phyloP scores from a whole-genome alignment of 1,139 yeast species.

The Suhomyces chickasaworum region DNA sequence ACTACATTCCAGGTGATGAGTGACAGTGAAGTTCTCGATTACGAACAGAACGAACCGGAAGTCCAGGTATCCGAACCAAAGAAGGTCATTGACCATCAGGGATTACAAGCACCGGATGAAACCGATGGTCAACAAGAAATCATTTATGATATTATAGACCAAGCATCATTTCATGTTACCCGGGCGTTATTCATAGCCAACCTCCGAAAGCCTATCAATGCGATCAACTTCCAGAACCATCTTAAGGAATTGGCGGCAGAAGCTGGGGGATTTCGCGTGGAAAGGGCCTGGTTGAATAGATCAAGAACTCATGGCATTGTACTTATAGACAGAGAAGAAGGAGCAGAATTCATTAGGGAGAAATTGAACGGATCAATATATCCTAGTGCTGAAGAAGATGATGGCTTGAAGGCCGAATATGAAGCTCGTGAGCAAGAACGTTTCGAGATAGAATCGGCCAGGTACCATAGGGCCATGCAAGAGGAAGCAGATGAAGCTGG shows the following conservation, averaged over 20 bases:
- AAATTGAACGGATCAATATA: constrained; percentile 36
- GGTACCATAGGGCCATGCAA: constrained; percentile 21
- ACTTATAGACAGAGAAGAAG: constrained; percentile 39
- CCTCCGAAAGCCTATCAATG: constrained; percentile 41
- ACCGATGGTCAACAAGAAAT: constrained; percentile 34
- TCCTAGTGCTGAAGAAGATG: constrained; percentile 33
- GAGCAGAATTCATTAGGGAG: constrained; percentile 38
- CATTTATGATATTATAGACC: constrained; percentile 32
- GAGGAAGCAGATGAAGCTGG: constrained; percentile 13
- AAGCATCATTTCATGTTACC: constrained; percentile 38
- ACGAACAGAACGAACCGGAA: constrained; percentile 18
- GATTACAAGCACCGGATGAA: constrained; percentile 24
- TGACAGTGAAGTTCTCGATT: constrained; percentile 22
- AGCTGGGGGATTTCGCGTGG: constrained; percentile 32
- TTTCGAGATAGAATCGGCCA: constrained; percentile 24
- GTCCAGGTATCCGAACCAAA: constrained; percentile 12
- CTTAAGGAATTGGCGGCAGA: constrained; percentile 30
- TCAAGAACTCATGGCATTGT: constrained; percentile 47
- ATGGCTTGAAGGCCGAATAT: constrained; percentile 24
- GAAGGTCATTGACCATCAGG: constrained; percentile 28
- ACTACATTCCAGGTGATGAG: constrained; percentile 16
- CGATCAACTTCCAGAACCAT: constrained; percentile 37
- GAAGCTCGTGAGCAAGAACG: constrained; percentile 26
- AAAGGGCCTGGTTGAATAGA: constrained; percentile 49
- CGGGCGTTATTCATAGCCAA: constrained; percentile 49